A percentile compares a stretch with the other conserved stretches of the same genome.
These are phyloP conservation scores for Micromonas pusilla DNA, from an alignment of 139 green algal species.

Conservation along the genomic window DNA sequence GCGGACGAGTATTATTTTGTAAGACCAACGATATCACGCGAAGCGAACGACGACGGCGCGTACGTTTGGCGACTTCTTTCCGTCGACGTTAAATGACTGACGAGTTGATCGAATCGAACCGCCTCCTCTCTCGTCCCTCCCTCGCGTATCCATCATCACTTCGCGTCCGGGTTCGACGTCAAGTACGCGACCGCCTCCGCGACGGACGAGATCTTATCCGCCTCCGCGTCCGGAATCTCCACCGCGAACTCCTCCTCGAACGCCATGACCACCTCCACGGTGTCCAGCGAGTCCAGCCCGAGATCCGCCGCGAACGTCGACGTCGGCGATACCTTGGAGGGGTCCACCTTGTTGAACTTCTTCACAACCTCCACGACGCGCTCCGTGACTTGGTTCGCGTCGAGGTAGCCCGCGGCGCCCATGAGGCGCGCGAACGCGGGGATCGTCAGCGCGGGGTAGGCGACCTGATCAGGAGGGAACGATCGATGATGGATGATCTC, in stretches of 20 bases:
- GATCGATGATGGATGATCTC: no score
- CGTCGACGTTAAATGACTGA: no score
- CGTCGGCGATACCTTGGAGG: slow-evolving; percentile 63
- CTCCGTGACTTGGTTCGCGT: slow-evolving; percentile 86
- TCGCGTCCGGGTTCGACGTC: slow-evolving; percentile 47
- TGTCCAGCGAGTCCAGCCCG: slow-evolving; percentile 94
- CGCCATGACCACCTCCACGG: slow-evolving; percentile 98
- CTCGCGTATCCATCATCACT: slow-evolving; percentile 31
- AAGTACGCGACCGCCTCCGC: slow-evolving; percentile 90
- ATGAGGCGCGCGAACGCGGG: not conserved
- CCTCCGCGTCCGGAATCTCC: slow-evolving; percentile 96
- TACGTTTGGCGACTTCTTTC: no score
- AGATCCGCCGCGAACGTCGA: slow-evolving; percentile 89
- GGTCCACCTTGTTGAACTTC: slow-evolving; percentile 96
- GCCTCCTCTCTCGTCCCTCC: no score
- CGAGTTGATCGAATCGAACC: no score
- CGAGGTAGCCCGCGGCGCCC: slow-evolving; percentile 61
- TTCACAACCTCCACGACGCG: slow-evolving; percentile 89
- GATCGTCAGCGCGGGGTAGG: not conserved
- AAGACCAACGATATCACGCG: no score
- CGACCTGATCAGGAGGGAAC: not conserved
- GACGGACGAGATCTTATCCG: slow-evolving; percentile 89
- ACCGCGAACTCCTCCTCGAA: slow-evolving; percentile 99
- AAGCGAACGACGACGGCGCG: no score
- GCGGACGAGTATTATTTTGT: no score